phyloP scores from a whole-genome alignment of 495 filamentous ascomycete species.

The Pyrenula aspistea region DNA sequence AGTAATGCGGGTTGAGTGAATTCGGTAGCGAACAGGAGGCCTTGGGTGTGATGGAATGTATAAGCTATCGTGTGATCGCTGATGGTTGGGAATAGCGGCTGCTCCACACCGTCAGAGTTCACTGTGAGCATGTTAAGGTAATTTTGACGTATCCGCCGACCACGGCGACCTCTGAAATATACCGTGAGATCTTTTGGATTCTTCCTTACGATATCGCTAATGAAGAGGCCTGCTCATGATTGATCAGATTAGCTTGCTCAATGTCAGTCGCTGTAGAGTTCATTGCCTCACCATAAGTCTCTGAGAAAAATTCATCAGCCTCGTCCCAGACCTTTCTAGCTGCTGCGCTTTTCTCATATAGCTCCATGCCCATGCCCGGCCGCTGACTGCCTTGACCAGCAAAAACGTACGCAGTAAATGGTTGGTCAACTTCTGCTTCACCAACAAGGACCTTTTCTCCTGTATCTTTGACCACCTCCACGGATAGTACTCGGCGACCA shows the following conservation, averaged over 20 bases:
- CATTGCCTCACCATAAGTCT: conserved; percentile 19
- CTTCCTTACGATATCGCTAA: conserved; percentile 23
- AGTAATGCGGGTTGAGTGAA: conserved; percentile 30
- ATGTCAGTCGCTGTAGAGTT: background rate
- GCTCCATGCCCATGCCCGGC: conserved; percentile 28
- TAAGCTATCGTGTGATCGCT: conserved; percentile 14
- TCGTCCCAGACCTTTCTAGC: conserved; percentile 26
- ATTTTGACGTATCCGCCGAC: conserved; percentile 21
- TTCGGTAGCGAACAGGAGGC: conserved; percentile 25
- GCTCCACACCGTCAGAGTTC: conserved; percentile 6
- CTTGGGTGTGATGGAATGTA: conserved; percentile 18
- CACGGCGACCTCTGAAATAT: conserved; percentile 25
- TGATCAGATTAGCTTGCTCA: background rate
- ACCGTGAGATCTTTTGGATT: conserved; percentile 28
- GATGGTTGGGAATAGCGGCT: conserved; percentile 14
- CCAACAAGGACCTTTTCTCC: conserved; percentile 18
- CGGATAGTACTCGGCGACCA: conserved; percentile 18
- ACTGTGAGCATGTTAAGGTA: conserved; percentile 18
- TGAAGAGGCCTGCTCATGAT: conserved; percentile 18
- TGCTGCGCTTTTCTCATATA: conserved; percentile 19
- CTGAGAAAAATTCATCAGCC: conserved; percentile 21
- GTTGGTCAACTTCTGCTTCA: conserved; percentile 24
- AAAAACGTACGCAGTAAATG: conserved; percentile 27
- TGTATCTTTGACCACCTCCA: conserved; percentile 15
- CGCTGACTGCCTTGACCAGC: conserved; percentile 32